Conservation (phyloP, 805 yeast species). For the Wickerhamomyces bovis region DNA sequence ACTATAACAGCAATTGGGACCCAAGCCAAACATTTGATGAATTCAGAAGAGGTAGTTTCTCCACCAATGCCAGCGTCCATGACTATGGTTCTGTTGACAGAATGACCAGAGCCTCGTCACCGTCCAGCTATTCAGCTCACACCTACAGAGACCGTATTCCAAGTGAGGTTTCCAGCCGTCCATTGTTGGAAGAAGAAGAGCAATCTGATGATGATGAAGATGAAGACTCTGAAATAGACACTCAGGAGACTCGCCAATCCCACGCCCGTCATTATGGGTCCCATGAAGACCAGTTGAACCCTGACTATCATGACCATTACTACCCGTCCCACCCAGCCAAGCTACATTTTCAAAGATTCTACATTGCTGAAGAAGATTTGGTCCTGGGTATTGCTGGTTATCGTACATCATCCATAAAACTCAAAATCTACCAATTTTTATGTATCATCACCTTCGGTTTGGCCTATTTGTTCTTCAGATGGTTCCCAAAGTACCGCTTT, state of each 20-base stretch:
- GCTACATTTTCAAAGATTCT: slow-evolving; percentile 67
- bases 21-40: slow-evolving; percentile 42
- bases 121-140: slow-evolving; percentile 31
- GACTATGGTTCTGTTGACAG: slow-evolving; percentile 19
- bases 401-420: slow-evolving; percentile 42
- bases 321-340: slow-evolving; percentile 38
- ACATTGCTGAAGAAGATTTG: slow-evolving; percentile 92
- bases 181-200: slow-evolving; percentile 22
- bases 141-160: slow-evolving; percentile 34
- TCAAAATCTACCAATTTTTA: slow-evolving; percentile 42
- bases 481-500: slow-evolving; percentile 80
- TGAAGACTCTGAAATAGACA: slow-evolving; percentile 25
- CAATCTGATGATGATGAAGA: slow-evolving; percentile 28
- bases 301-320: slow-evolving; percentile 37
- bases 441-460: slow-evolving; percentile 64
- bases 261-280: slow-evolving; percentile 14
- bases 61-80: slow-evolving; percentile 18
- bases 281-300: slow-evolving; percentile 18
- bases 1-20: slow-evolving; percentile 74
- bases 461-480: slow-evolving; percentile 65
- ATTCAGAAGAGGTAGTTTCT: slow-evolving; percentile 29
- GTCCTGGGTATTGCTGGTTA: slow-evolving; percentile 95
- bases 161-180: slow-evolving; percentile 27
- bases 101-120: slow-evolving; percentile 19
- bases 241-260: slow-evolving; percentile 17